Evolutionary conservation across 1,284 basidiomycete species (phyloP).

Genomic region (Sanghuangporus baumii): DNA sequence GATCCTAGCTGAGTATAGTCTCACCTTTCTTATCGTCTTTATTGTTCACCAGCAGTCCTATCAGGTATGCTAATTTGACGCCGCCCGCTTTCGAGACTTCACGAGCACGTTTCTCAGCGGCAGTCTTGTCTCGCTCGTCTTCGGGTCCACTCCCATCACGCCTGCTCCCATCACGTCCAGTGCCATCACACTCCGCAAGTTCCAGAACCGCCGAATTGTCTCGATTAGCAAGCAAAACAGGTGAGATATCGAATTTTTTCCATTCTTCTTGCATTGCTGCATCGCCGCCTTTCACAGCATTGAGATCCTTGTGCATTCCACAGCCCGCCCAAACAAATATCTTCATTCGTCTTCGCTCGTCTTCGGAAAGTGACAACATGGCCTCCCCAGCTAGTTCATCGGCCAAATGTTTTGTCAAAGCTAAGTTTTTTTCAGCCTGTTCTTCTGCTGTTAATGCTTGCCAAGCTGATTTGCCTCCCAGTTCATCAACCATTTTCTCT

Average conservation of each 20-base stretch:
- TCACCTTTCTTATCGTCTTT: conserved; percentile 31
- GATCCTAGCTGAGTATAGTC: conserved; percentile 2
- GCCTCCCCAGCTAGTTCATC: conserved; percentile 18
- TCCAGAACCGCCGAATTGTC: conserved; percentile 25
- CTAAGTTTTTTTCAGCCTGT: background rate
- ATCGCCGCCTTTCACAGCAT: conserved; percentile 31
- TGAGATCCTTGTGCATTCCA: conserved; percentile 38
- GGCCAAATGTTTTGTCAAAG: background rate
- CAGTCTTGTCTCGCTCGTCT: too few species aligned
- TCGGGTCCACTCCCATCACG: too few species aligned
- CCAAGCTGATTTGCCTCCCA: background rate
- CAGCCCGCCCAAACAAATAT: conserved; percentile 33
- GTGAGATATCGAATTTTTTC: conserved; percentile 16
- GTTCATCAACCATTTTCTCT: too few species aligned
- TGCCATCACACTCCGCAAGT: conserved; percentile 12
- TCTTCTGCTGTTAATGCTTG: background rate
- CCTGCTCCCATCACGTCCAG: too few species aligned
- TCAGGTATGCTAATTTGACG: conserved; percentile 28
- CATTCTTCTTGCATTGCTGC: conserved; percentile 24
- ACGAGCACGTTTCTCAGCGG: conserved; percentile 20
- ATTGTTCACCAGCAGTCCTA: conserved; percentile 28
- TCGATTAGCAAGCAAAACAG: conserved; percentile 26
- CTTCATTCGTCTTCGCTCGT: conserved; percentile 18
- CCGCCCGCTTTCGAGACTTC: conserved; percentile 24
- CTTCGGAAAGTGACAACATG: conserved; percentile 20